These are phyloP conservation scores for Chlorencoelia australis DNA, from an alignment of 2,329 filamentous ascomycete genomes.

Conservation along the genomic window DNA sequence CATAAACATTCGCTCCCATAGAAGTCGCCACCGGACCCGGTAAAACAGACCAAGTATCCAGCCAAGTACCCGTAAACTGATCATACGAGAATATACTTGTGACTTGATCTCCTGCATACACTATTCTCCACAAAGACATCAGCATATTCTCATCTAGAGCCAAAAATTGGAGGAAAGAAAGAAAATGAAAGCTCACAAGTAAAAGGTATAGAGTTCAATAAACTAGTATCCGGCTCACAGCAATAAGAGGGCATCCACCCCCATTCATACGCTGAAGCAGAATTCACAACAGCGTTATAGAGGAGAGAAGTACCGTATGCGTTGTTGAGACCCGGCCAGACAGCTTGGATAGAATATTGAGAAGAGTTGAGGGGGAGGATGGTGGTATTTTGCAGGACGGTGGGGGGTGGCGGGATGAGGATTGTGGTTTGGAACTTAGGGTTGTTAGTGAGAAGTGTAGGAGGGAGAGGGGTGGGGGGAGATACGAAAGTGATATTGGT, in stretches of 20 bases:
- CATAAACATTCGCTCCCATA: conserved; percentile 1
- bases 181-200: no score
- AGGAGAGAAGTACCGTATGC: no score
- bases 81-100: conserved; percentile 2
- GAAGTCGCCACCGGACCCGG: neutral
- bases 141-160: no score
- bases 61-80: neutral
- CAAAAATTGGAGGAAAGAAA: no score
- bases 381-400: conserved; percentile 1
- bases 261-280: no score
- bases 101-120: conserved; percentile 2
- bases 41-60: conserved; percentile 3
- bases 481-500: neutral
- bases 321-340: neutral
- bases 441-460: no score
- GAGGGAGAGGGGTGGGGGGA: neutral
- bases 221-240: no score
- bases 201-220: no score
- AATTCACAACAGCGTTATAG: no score
- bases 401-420: neutral
- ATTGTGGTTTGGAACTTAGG: conserved; percentile 2
- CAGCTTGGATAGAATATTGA: conserved; percentile 1
- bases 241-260: no score
- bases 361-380: neutral
- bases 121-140: no score